These are phyloP conservation scores for Agaricus blazei DNA, from an alignment of 768 basidiomycete species.

Conservation along the genomic window DNA sequence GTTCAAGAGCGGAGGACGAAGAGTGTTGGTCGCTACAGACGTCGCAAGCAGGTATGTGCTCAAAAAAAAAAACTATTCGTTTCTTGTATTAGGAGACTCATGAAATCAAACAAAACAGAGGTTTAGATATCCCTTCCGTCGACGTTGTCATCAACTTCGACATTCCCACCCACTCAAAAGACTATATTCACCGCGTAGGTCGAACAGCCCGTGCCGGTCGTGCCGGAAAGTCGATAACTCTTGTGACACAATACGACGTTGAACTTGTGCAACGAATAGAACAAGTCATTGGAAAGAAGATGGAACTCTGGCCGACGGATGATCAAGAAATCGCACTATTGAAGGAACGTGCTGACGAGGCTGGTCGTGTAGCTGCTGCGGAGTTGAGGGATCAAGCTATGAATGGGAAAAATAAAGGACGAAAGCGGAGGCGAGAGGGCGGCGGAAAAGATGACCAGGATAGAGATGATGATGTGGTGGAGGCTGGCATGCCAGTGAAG, in stretches of 20 bases:
- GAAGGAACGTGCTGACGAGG: slow-evolving; percentile 86
- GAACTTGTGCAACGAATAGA: slow-evolving; percentile 96
- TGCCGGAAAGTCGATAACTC: slow-evolving; percentile 93
- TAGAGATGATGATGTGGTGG: slow-evolving; percentile 87
- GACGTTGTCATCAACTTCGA: slow-evolving; percentile 98
- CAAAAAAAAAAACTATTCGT: background rate
- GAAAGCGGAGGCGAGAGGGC: slow-evolving; percentile 37
- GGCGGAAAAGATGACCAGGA: slow-evolving; percentile 72
- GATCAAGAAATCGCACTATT: slow-evolving; percentile 85
- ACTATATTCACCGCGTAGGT: slow-evolving; percentile 98
- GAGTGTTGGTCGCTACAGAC: slow-evolving; percentile 92
- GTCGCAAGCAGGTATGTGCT: slow-evolving; percentile 79
- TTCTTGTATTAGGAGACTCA: background rate
- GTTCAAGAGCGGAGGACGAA: slow-evolving; percentile 92
- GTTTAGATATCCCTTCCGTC: slow-evolving; percentile 93
- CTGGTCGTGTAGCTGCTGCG: slow-evolving; percentile 66
- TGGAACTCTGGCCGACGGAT: slow-evolving; percentile 84
- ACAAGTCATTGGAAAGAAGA: slow-evolving; percentile 84
- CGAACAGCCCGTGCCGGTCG: slow-evolving; percentile 98
- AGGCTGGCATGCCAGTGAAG: slow-evolving; percentile 78
- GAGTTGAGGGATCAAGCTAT: slow-evolving; percentile 71
- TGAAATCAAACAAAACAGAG: slow-evolving; percentile 37
- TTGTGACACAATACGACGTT: slow-evolving; percentile 98
- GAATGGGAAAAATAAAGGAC: slow-evolving; percentile 38
- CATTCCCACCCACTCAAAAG: slow-evolving; percentile 96